Evolutionary conservation across 208 protist species (phyloP).

Genomic region (Lotmaria passim): DNA sequence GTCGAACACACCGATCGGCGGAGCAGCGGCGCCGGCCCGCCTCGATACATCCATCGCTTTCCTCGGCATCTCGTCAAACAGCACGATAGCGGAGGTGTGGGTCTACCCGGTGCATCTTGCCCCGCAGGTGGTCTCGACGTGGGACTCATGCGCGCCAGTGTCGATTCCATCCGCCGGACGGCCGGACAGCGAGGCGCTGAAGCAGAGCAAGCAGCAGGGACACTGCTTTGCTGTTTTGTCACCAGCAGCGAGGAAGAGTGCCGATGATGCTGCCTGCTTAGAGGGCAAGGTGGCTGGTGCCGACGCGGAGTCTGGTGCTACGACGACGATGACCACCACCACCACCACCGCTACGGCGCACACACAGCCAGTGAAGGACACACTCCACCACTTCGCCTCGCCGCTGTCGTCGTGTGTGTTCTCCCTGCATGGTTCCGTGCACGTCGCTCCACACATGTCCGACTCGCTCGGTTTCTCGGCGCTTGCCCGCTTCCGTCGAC

Average conservation of each 20-base stretch:
- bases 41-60: conserved; percentile 7
- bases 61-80: conserved; percentile 18
- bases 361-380: neutral
- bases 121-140: neutral
- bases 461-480: too few relatives aligned
- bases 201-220: too few relatives aligned
- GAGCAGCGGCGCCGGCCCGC: neutral
- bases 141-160: neutral
- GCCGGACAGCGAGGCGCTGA: too few relatives aligned
- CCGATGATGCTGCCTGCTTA: too few relatives aligned
- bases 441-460: too few relatives aligned
- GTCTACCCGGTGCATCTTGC: conserved; percentile 2
- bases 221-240: too few relatives aligned
- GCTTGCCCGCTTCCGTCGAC: too few relatives aligned
- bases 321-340: neutral
- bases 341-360: neutral
- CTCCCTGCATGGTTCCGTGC: neutral
- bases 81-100: conserved; percentile 14
- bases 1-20: conserved; percentile 12
- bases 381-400: neutral
- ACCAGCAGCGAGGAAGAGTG: too few relatives aligned
- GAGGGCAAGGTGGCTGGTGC: too few relatives aligned
- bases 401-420: neutral
- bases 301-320: too few relatives aligned
- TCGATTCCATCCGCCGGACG: neutral